Evolutionary conservation across 768 basidiomycete genomes (phyloP).

Genomic region (Phlebiopsis flavidoalba): DNA sequence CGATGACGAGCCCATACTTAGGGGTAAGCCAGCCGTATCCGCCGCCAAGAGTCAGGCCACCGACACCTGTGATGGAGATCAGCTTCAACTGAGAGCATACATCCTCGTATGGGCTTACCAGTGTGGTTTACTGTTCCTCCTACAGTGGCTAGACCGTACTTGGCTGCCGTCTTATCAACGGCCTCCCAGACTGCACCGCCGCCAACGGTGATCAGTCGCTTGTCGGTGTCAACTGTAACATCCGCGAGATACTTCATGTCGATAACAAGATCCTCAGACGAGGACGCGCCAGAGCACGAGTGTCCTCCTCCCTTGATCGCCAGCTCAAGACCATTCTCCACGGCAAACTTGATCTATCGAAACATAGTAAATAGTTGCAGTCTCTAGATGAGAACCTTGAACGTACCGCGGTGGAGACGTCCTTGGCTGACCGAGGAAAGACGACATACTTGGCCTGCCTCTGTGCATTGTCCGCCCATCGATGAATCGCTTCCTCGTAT

Average conservation of each 20-base stretch:
- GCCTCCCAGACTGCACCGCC: slow-evolving; percentile 28
- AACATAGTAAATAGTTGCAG: background rate
- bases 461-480: slow-evolving; percentile 9
- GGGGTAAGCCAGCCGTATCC: slow-evolving; percentile 12
- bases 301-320: slow-evolving; percentile 25
- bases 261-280: slow-evolving; percentile 29
- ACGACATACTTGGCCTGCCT: slow-evolving; percentile 6
- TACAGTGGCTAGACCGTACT: slow-evolving; percentile 19
- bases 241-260: slow-evolving; percentile 25
- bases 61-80: slow-evolving; percentile 3
- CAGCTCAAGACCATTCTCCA: slow-evolving; percentile 7
- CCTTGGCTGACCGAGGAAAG: slow-evolving; percentile 1
- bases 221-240: slow-evolving; percentile 23
- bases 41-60: slow-evolving; percentile 12
- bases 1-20: slow-evolving; percentile 20
- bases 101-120: background rate
- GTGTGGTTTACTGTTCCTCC: slow-evolving; percentile 12
- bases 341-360: slow-evolving; percentile 4
- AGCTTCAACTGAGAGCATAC: background rate
- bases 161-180: slow-evolving; percentile 17
- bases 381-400: background rate
- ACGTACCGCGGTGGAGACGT: slow-evolving; percentile 9
- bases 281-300: slow-evolving; percentile 26
- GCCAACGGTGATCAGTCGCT: slow-evolving; percentile 22
- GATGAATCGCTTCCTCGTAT: slow-evolving; percentile 7